Evolutionary conservation across 305 asterid species (phyloP).

Genomic region (Solanum hybrid): DNA sequence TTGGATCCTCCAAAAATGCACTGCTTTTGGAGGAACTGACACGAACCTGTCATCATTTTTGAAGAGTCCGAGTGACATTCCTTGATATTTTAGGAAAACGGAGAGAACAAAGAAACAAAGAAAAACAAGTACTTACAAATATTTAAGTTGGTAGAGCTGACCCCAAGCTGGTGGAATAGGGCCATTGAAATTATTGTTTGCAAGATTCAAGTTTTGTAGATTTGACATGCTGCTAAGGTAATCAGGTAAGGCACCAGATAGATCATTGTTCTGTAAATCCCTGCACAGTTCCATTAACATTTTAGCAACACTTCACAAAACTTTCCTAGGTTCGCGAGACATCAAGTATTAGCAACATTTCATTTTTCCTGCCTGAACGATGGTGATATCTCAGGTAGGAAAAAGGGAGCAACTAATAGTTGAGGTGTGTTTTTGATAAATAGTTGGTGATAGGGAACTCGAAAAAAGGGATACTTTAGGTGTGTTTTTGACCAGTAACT

Average conservation of each 20-base stretch:
- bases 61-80: background rate
- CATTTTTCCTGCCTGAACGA: background rate
- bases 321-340: background rate
- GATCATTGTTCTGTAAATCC: constrained; percentile 60
- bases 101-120: background rate
- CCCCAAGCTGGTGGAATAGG: constrained; percentile 71
- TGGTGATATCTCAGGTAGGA: background rate
- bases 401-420: background rate
- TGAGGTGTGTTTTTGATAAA: background rate
- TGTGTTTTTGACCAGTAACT: background rate
- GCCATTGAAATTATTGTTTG: constrained; percentile 62
- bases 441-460: background rate
- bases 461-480: background rate
- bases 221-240: constrained; percentile 43
- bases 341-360: background rate
- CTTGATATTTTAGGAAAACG: background rate
- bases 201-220: constrained; percentile 62
- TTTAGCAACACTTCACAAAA: background rate
- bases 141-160: constrained; percentile 49
- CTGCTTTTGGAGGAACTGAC: background rate
- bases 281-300: constrained; percentile 26
- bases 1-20: background rate
- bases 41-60: background rate
- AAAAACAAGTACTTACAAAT: constrained; percentile 36
- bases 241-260: constrained; percentile 63